phyloP scores from a whole-genome alignment of 371 early-diverging fungal species.

The Mortierella sp. region DNA sequence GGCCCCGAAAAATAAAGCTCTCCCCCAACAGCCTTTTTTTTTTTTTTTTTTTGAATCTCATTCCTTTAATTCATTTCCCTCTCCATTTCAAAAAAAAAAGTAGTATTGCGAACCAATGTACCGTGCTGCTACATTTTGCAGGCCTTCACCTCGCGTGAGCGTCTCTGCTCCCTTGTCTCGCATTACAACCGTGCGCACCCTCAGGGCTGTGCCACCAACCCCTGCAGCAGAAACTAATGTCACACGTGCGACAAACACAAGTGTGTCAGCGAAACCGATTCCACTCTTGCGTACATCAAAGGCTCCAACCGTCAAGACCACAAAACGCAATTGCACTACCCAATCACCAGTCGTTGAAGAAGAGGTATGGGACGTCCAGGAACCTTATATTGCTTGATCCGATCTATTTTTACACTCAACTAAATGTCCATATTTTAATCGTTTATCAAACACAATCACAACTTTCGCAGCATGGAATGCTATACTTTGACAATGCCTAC shows the following conservation, averaged over 20 bases:
- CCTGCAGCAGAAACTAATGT: neutral
- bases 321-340: neutral
- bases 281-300: neutral
- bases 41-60: conserved; percentile 1
- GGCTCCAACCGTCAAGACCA: neutral
- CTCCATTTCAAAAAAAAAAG: neutral
- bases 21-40: neutral
- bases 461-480: conserved; percentile 42
- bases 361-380: neutral
- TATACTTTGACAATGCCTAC: conserved; percentile 55
- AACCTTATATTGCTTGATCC: neutral
- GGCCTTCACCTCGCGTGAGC: conserved; percentile 14
- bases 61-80: neutral
- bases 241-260: neutral
- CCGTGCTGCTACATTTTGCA: conserved; percentile 36
- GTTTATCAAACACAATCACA: neutral
- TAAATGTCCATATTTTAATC: neutral
- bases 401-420: neutral
- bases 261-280: neutral
- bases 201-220: conserved; percentile 10
- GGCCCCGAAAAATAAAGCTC: neutral
- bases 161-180: neutral
- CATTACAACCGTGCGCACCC: conserved; percentile 11
- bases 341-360: conserved; percentile 1
- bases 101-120: conserved; percentile 27